These are phyloP conservation scores for Penicillium sp. DNA, from an alignment of 2,329 filamentous ascomycete species.

Conservation along the genomic window DNA sequence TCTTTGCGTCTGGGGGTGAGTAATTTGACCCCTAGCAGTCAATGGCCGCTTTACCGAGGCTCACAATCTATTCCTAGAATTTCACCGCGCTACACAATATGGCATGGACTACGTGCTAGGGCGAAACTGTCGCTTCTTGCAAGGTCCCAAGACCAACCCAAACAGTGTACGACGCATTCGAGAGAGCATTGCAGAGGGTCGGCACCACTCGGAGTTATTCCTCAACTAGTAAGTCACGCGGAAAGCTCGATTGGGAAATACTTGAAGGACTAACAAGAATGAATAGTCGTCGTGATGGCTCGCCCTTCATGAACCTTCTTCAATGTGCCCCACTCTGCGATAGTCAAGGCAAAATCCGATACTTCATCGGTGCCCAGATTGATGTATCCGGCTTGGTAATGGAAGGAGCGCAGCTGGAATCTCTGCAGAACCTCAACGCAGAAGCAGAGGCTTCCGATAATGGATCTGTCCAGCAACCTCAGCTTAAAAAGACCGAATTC, in stretches of 20 bases:
- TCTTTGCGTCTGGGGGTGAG: slow-evolving; percentile 73
- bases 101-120: slow-evolving; percentile 73
- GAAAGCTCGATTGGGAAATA: not conserved
- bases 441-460: slow-evolving; percentile 29
- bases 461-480: slow-evolving; percentile 27
- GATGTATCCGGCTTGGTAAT: slow-evolving; percentile 71
- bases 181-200: slow-evolving; percentile 63
- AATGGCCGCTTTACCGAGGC: not conserved
- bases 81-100: slow-evolving; percentile 74
- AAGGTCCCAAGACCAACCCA: slow-evolving; percentile 71
- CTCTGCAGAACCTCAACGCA: slow-evolving; percentile 55
- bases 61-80: slow-evolving; percentile 56
- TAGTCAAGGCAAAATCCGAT: slow-evolving; percentile 66
- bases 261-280: slow-evolving; percentile 5
- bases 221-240: slow-evolving; percentile 65
- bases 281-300: slow-evolving; percentile 67
- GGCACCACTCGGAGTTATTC: slow-evolving; percentile 73
- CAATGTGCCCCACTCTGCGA: slow-evolving; percentile 73
- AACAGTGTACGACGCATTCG: slow-evolving; percentile 66
- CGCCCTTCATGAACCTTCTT: slow-evolving; percentile 74
- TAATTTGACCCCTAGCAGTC: slow-evolving; percentile 14
- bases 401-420: slow-evolving; percentile 67
- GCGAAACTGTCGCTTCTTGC: slow-evolving; percentile 76
- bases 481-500: slow-evolving; percentile 61
- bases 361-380: slow-evolving; percentile 73